These are phyloP conservation scores for Apodospora peruviana DNA, from an alignment of 495 filamentous ascomycete genomes.

Conservation along the genomic window DNA sequence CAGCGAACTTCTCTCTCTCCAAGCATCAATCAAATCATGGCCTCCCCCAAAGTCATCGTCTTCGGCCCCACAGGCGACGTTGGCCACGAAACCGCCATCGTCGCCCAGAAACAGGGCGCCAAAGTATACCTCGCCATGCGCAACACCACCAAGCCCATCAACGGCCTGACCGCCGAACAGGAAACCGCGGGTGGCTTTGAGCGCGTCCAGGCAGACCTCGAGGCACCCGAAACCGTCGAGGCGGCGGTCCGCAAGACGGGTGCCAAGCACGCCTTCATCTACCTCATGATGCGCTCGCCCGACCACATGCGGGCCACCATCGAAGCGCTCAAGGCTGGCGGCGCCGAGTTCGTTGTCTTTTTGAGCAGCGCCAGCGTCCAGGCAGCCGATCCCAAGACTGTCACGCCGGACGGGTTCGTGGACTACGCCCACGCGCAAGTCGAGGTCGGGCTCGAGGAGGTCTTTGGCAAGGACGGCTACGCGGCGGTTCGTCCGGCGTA, in stretches of 20 bases:
- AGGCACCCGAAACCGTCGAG: conserved; percentile 4
- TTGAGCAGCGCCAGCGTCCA: conserved; percentile 7
- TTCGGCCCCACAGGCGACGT: conserved; percentile 18
- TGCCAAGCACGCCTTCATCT: conserved; percentile 17
- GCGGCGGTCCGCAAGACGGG: conserved; percentile 9
- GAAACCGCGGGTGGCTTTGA: conserved; percentile 4
- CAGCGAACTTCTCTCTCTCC: too few species aligned
- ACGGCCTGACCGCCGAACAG: not conserved
- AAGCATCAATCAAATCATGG: not conserved
- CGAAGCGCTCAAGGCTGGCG: conserved; percentile 10
- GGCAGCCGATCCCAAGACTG: not conserved
- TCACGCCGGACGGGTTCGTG: not conserved
- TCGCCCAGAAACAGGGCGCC: conserved; percentile 3
- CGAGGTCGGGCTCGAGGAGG: conserved; percentile 11
- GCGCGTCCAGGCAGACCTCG: conserved; percentile 17
- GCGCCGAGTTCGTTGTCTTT: conserved; percentile 16
- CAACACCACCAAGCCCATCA: conserved; percentile 11
- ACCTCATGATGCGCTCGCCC: not conserved
- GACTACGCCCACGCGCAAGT: conserved; percentile 12
- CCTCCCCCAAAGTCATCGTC: conserved; percentile 17
- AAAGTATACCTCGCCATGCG: conserved; percentile 14
- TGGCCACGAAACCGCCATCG: conserved; percentile 5
- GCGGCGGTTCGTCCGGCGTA: conserved; percentile 7
- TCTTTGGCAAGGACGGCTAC: conserved; percentile 8
- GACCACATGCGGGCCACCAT: conserved; percentile 5